Conservation (phyloP, 495 filamentous ascomycete species). For the Xylaria bambusicola region DNA sequence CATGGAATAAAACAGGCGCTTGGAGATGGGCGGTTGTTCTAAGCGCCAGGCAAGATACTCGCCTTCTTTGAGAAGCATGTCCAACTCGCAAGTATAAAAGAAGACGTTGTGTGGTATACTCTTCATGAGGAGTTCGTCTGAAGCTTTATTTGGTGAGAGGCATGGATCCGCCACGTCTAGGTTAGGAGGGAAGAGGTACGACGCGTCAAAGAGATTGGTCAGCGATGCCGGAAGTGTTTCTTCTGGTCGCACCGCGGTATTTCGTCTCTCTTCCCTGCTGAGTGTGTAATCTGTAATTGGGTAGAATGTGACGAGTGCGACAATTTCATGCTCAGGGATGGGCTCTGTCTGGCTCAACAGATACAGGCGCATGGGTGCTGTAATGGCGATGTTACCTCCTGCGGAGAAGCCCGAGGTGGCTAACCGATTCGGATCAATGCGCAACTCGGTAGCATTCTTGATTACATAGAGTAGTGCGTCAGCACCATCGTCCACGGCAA, state of each 20-base stretch:
- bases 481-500: slow-evolving; percentile 73
- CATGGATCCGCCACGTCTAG: slow-evolving; percentile 37
- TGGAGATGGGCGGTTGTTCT: slow-evolving; percentile 54
- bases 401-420: slow-evolving; percentile 84
- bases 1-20: slow-evolving; percentile 68
- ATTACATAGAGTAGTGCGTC: slow-evolving; percentile 69
- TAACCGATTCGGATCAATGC: slow-evolving; percentile 50
- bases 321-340: slow-evolving; percentile 35
- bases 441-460: slow-evolving; percentile 54
- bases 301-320: slow-evolving; percentile 70
- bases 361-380: slow-evolving; percentile 69
- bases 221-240: slow-evolving; percentile 73
- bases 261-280: slow-evolving; percentile 71
- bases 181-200: slow-evolving; percentile 64
- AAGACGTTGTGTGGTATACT: slow-evolving; percentile 54
- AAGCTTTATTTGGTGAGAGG: slow-evolving; percentile 42
- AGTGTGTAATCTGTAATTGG: slow-evolving; percentile 81
- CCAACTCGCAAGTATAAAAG: slow-evolving; percentile 85
- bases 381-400: slow-evolving; percentile 83
- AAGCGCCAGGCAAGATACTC: slow-evolving; percentile 67
- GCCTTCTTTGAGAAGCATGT: slow-evolving; percentile 83
- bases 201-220: slow-evolving; percentile 83
- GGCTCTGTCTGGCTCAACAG: slow-evolving; percentile 26
- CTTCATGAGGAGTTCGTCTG: slow-evolving; percentile 39
- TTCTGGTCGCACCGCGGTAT: slow-evolving; percentile 60